phyloP scores from a whole-genome alignment of 306 rosid genomes.

The Dryas alaskensis region DNA sequence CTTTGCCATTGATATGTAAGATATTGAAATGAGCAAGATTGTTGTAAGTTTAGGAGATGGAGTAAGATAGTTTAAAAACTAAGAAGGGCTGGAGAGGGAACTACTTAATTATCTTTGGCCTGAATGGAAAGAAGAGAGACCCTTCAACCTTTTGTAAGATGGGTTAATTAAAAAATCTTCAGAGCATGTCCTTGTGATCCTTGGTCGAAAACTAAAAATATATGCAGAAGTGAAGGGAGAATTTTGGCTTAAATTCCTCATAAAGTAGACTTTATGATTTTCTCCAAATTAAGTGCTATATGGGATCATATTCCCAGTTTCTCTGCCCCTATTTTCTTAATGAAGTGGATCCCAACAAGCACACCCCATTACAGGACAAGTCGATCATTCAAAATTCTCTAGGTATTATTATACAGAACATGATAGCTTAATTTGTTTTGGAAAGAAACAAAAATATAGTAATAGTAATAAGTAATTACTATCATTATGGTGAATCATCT shows the following conservation, averaged over 20 bases:
- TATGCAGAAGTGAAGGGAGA: neutral
- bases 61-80: neutral
- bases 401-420: neutral
- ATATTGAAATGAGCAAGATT: neutral
- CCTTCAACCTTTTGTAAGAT: slow-evolving; percentile 7
- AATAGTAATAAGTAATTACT: no score
- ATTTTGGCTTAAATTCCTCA: neutral
- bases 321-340: neutral
- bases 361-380: neutral
- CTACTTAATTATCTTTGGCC: neutral
- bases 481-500: no score
- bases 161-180: neutral
- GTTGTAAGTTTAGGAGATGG: neutral
- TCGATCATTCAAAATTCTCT: neutral
- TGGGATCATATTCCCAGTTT: slow-evolving; percentile 9
- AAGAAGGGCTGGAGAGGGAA: neutral
- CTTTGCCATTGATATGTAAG: neutral
- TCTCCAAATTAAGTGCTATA: neutral
- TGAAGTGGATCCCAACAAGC: neutral
- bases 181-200: neutral
- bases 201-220: neutral
- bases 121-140: neutral
- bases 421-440: neutral
- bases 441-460: neutral
- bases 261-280: neutral